Evolutionary conservation across 1,284 basidiomycete species (phyloP), one percentile per base, ranked within the genome.

Genomic region (Ustilago hordei): DNA sequence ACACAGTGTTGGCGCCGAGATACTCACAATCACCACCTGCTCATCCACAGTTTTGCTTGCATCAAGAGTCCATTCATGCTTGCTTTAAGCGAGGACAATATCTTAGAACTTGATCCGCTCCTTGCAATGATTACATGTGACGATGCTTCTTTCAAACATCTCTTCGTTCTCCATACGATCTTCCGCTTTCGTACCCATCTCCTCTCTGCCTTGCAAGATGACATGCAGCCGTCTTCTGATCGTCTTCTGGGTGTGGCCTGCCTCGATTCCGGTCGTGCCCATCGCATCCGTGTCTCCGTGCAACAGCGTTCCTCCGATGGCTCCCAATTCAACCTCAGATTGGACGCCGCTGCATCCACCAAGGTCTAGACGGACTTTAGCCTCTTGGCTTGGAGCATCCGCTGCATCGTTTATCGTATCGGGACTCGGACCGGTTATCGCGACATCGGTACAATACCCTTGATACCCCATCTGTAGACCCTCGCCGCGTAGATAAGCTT

Each of bases 381-480:
- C 9, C 1, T 23, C 15, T 4, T 34, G 23, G 23, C 19, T 13
- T 53, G 34, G n/a, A 7, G 15, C 45, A 50, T 50, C 19, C 47
- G 62, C 62, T 58, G 38, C 36, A 45, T 15, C 28, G 17, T 17
- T 17, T 19, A 19, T 35, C 23, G 9, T 32, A 41, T 34, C 32
- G 9, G 32, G 43, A 32, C 31, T 23, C 13, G 32, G 43, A 32
- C 31, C 23, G 15, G 31, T 11, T 17, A 53, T 55, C 56, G 47
- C 34, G 39, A 54, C 31, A 15, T 74, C 66, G 39, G 69, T 59
- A 48, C 72, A 75, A 35, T 63, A 69, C 9, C 72, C 63, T 31
- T 75, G 67, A 28, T 53, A 75, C 1, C 72, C 72, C 39, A 75
- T 75, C 35, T 75, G 72, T n/a, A 75, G 53, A 2, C 72, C 72